Conservation (phyloP, 2,329 filamentous ascomycete genomes). For the Neodidymelliopsis sp. region DNA sequence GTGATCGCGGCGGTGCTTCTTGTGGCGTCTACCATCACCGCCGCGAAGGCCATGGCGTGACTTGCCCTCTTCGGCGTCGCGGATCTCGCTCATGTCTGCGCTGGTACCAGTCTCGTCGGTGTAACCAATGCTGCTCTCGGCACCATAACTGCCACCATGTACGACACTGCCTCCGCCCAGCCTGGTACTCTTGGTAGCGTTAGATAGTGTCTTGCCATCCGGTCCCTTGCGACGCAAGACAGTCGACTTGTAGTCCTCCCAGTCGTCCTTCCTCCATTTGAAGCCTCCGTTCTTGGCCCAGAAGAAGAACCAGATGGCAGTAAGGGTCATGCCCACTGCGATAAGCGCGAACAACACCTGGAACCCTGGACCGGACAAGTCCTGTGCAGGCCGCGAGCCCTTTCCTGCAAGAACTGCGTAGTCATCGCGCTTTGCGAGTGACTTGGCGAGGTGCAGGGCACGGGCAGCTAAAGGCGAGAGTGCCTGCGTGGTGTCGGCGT, state of each 20-base stretch:
- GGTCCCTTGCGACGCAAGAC: slow-evolving; percentile 88
- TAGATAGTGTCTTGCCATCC: slow-evolving; percentile 84
- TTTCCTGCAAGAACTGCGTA: slow-evolving; percentile 36
- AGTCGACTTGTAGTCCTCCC: slow-evolving; percentile 98
- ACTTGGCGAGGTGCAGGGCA: slow-evolving; percentile 37
- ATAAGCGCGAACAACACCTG: slow-evolving; percentile 88
- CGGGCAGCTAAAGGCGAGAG: slow-evolving; percentile 43
- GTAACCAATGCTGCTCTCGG: slow-evolving; percentile 51
- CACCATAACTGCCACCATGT: slow-evolving; percentile 65
- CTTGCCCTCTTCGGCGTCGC: slow-evolving; percentile 52
- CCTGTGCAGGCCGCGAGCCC: slow-evolving; percentile 46
- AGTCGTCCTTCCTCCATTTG: slow-evolving; percentile 82
- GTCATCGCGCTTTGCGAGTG: slow-evolving; percentile 39
- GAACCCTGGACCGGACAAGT: slow-evolving; percentile 65
- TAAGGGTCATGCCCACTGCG: slow-evolving; percentile 76
- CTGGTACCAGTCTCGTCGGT: slow-evolving; percentile 56
- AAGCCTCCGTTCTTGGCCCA: slow-evolving; percentile 97
- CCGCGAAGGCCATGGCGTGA: slow-evolving; percentile 51
- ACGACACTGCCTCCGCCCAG: slow-evolving; percentile 86
- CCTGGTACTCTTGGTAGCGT: slow-evolving; percentile 81
- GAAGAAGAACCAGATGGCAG: slow-evolving; percentile 93
- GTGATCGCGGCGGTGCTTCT: slow-evolving; percentile 61
- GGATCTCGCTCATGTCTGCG: slow-evolving; percentile 52
- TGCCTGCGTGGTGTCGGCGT: slow-evolving; percentile 19
- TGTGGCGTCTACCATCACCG: slow-evolving; percentile 53